These are phyloP conservation scores for Cerrena zonata DNA, from an alignment of 1,284 basidiomycete genomes.

Conservation along the genomic window DNA sequence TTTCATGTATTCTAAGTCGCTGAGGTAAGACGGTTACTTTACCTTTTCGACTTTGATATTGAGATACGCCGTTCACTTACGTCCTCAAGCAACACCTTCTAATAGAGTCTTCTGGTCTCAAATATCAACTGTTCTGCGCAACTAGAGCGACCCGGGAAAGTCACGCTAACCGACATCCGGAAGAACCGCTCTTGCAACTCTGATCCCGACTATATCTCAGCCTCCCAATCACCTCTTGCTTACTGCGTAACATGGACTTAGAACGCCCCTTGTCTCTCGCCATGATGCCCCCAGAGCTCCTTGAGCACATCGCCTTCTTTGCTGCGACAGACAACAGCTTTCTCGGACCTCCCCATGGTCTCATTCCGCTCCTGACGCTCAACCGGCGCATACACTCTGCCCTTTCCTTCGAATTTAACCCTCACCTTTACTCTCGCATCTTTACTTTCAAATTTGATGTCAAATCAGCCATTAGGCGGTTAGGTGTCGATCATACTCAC, in stretches of 20 bases:
- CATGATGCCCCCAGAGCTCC: conserved; percentile 34
- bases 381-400: conserved; percentile 30
- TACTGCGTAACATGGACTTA: neutral
- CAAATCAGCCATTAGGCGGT: conserved; percentile 22
- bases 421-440: conserved; percentile 41
- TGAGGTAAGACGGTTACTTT: no score
- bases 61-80: no score
- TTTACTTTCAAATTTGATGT: conserved; percentile 41
- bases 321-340: conserved; percentile 24
- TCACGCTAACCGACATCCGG: no score
- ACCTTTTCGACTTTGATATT: no score
- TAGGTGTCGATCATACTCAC: conserved; percentile 18
- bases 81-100: no score
- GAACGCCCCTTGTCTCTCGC: conserved; percentile 6
- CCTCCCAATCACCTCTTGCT: conserved; percentile 1
- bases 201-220: neutral
- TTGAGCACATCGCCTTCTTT: conserved; percentile 38
- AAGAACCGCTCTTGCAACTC: no score
- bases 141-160: no score
- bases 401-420: conserved; percentile 31
- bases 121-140: no score
- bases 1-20: no score
- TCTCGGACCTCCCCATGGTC: conserved; percentile 28
- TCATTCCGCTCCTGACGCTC: conserved; percentile 34
- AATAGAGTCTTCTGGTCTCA: no score